Conservation (phyloP, 2,329 filamentous ascomycete species). For the Rutstroemia sp. region DNA sequence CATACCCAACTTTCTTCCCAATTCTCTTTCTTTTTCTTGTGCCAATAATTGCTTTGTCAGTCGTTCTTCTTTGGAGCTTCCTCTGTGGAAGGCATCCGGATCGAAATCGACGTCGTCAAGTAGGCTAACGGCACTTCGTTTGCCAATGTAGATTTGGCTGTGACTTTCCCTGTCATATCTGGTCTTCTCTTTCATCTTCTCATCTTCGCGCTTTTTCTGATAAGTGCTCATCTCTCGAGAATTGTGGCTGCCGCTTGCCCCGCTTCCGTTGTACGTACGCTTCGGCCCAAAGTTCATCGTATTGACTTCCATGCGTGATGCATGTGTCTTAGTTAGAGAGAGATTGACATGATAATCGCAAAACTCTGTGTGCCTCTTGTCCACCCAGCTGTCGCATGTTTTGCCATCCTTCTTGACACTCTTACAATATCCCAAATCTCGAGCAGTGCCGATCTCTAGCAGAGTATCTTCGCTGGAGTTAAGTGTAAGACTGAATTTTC, state of each 20-base stretch:
- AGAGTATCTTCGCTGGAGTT: slow-evolving; percentile 82
- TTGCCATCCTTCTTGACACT: slow-evolving; percentile 77
- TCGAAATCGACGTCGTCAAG: slow-evolving; percentile 59
- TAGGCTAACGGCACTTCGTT: slow-evolving; percentile 50
- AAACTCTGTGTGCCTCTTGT: slow-evolving; percentile 78
- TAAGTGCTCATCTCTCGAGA: slow-evolving; percentile 20
- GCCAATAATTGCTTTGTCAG: slow-evolving; percentile 57
- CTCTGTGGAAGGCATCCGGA: slow-evolving; percentile 41
- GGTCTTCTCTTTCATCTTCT: slow-evolving; percentile 30
- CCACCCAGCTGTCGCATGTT: slow-evolving; percentile 76
- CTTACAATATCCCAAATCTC: slow-evolving; percentile 86
- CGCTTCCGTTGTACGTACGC: slow-evolving; percentile 26
- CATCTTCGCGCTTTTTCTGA: slow-evolving; percentile 18
- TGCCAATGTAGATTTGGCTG: slow-evolving; percentile 44
- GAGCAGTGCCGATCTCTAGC: slow-evolving; percentile 76
- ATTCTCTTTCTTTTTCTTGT: slow-evolving; percentile 64
- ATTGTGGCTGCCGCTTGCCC: slow-evolving; percentile 22
- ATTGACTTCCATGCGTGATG: slow-evolving; percentile 72
- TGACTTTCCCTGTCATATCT: slow-evolving; percentile 52
- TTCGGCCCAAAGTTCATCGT: slow-evolving; percentile 45
- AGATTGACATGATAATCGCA: slow-evolving; percentile 91
- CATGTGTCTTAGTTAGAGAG: slow-evolving; percentile 62
- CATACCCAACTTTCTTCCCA: slow-evolving; percentile 59
- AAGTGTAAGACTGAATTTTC: slow-evolving; percentile 78
- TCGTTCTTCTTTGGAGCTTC: slow-evolving; percentile 56